These are phyloP conservation scores for Colletotrichum sp. DNA, from an alignment of 2,329 filamentous ascomycete genomes.

Conservation along the genomic window DNA sequence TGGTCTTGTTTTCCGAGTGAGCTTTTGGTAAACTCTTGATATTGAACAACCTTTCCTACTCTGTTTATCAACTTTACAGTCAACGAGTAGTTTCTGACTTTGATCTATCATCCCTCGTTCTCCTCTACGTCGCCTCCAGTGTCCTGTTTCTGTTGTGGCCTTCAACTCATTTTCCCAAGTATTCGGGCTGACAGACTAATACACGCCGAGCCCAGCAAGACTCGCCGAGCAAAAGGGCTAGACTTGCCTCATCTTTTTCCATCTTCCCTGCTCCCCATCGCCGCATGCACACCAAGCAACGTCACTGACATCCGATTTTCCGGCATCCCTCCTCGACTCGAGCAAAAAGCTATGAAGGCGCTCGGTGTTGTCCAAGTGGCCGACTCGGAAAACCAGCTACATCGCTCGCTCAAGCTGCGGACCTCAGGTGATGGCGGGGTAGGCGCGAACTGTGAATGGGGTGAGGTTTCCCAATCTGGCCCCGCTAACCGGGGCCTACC, in stretches of 20 bases:
- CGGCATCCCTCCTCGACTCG: background rate
- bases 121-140: background rate
- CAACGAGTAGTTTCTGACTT: background rate
- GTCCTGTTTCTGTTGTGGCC: background rate
- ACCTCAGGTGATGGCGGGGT: slow-evolving; percentile 12
- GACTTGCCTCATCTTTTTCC: background rate
- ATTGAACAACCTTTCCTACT: background rate
- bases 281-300: background rate
- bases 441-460: slow-evolving; percentile 14
- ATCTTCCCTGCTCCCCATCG: background rate
- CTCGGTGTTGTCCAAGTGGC: background rate
- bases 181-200: background rate
- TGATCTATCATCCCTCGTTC: background rate
- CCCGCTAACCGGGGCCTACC: slow-evolving; percentile 8
- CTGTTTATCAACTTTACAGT: background rate
- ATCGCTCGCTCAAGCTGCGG: background rate
- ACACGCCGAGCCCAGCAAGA: background rate
- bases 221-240: background rate
- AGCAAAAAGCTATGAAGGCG: background rate
- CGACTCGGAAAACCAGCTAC: background rate
- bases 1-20: background rate
- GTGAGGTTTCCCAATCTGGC: slow-evolving; percentile 12
- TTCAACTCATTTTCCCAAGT: background rate
- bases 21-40: background rate
- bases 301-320: background rate